Base-by-base conservation (phyloP, 768 basidiomycete species). In the Hydnomerulius pinastri region DNA sequence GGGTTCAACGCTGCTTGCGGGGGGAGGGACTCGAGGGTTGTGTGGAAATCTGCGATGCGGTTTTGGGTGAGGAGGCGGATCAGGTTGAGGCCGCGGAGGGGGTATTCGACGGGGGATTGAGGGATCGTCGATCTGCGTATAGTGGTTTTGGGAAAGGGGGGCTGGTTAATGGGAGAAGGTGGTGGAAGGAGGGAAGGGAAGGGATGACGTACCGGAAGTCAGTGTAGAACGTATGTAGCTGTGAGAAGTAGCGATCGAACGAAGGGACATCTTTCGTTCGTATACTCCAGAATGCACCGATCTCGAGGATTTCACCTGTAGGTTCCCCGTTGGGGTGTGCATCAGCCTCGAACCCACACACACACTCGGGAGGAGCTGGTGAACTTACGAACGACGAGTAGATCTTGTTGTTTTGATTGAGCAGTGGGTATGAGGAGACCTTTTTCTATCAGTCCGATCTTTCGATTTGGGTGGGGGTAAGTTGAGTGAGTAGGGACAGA, bases 31-130 rank as follows among this genome's bases (percentile, higher is more conserved):
- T 99, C 96, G 41, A 99, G 82, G 11, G 92, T 86, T 18, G 94
- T 97, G 70, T 99, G 96, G 75, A 98, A 98, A 68, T 96, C 92
- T 28, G 96, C 94, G 59, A 98, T 96, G 64, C 92, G 86, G 70
- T 97, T 97, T 67, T 92, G 91, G 8, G 92, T 92, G 61, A 99
- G 85, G 51, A 98, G 83, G 39, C 91, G 88, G 64, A 98, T 92
- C 69, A 99, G 90, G 66, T 96, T 88, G 28, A 99, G 84, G 6
- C 95, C 94, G 42, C 91, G 87, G 51, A 97, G 85, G 40, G 93
- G 82, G 57, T 84, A 90, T 73, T 95, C 91, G 96, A 98, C 3
- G 82, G 85, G 2, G 91, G 89, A 35, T 98, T 84, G 53, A 76
- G 71, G 46, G 83, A 75, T 68, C 92, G n/a, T n/a, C n/a, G n/a